phyloP scores from a whole-genome alignment of 306 rosid genomes.

The Inga leiocalycina region DNA sequence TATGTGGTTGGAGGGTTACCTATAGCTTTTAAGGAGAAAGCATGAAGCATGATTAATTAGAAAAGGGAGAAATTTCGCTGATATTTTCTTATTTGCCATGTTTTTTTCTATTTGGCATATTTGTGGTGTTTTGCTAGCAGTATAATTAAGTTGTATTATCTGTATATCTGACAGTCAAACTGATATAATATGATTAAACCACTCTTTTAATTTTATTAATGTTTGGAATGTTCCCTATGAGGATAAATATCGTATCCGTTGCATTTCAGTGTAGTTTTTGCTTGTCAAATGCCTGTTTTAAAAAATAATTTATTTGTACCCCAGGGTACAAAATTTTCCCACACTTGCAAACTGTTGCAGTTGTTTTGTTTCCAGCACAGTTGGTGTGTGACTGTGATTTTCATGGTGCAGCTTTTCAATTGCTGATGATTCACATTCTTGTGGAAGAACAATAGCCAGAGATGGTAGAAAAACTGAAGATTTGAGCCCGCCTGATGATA shows the following conservation, averaged over 20 bases:
- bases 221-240: neutral
- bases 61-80: neutral
- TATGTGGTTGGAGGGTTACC: too few species aligned
- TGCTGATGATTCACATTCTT: constrained; percentile 43
- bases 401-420: constrained; percentile 50
- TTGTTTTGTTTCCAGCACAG: constrained; percentile 19
- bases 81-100: neutral
- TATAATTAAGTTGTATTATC: neutral
- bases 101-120: neutral
- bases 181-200: neutral
- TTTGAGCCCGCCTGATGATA: constrained; percentile 40
- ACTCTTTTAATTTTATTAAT: neutral
- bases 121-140: neutral
- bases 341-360: constrained; percentile 12
- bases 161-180: neutral
- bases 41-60: neutral
- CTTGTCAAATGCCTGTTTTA: constrained; percentile 9
- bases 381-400: constrained; percentile 25
- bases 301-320: constrained; percentile 28
- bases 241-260: neutral
- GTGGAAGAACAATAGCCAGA: constrained; percentile 37
- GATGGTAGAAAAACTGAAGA: constrained; percentile 51
- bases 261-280: constrained; percentile 24
- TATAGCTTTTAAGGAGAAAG: neutral
- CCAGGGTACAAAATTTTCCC: constrained; percentile 7